These are phyloP conservation scores for Mycena polygramma DNA, from an alignment of 768 basidiomycete species.

Conservation along the genomic window DNA sequence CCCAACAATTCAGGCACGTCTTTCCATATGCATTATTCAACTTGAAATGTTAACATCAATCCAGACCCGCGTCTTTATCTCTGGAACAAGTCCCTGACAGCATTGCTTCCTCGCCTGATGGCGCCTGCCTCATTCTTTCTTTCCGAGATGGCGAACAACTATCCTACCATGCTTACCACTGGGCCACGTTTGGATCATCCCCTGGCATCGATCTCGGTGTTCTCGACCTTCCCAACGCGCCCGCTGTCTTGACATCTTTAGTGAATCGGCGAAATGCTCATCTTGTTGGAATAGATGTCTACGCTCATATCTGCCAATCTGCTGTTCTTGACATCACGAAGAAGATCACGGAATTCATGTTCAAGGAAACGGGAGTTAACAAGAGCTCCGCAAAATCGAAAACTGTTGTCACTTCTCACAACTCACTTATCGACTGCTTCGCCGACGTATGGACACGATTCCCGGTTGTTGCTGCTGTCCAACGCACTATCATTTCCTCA, in stretches of 20 bases:
- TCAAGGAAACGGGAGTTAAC: slow-evolving; percentile 56
- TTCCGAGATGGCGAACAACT: slow-evolving; percentile 39
- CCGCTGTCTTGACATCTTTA: slow-evolving; percentile 58
- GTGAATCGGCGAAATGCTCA: slow-evolving; percentile 57
- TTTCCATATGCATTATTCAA: no score
- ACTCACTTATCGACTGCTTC: slow-evolving; percentile 67
- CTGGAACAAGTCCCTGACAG: slow-evolving; percentile 50
- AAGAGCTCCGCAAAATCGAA: slow-evolving; percentile 36
- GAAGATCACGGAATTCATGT: slow-evolving; percentile 68
- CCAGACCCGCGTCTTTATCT: slow-evolving; percentile 61
- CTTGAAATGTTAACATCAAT: background rate
- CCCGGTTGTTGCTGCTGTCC: slow-evolving; percentile 67
- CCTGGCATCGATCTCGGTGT: slow-evolving; percentile 56
- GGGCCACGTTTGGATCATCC: slow-evolving; percentile 67
- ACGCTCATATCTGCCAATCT: slow-evolving; percentile 52
- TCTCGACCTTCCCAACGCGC: slow-evolving; percentile 48
- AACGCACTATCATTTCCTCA: slow-evolving; percentile 56
- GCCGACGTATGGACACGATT: slow-evolving; percentile 72
- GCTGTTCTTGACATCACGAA: slow-evolving; percentile 65
- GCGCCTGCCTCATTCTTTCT: slow-evolving; percentile 61
- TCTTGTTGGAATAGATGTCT: slow-evolving; percentile 55
- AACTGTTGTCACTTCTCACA: slow-evolving; percentile 52
- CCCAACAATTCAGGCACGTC: slow-evolving; percentile 65
- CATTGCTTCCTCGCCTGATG: slow-evolving; percentile 66
- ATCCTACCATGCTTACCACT: slow-evolving; percentile 61